Percentiles rank a stretch among this genome's conserved stretches.
These are phyloP conservation scores for Moesziomyces sp. DNA, from an alignment of 1,284 basidiomycete genomes.

Conservation along the genomic window DNA sequence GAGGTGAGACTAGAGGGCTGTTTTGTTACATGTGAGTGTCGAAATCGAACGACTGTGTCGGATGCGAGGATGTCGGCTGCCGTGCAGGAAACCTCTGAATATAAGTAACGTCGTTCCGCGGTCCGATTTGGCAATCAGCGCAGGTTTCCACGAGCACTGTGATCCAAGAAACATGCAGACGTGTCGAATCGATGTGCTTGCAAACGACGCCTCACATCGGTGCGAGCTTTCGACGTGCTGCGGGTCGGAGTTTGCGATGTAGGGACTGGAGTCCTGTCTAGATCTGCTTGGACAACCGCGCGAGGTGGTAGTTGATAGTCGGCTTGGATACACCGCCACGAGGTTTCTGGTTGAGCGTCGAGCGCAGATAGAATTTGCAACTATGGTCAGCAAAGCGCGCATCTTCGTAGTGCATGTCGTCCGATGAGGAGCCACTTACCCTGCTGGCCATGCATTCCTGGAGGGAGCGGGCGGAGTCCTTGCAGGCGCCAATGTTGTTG, in stretches of 20 bases:
- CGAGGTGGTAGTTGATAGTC: conserved; percentile 67
- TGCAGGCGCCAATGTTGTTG: conserved; percentile 75
- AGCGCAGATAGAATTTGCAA: not conserved
- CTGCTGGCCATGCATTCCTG: conserved; percentile 87
- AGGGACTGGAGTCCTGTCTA: conserved; percentile 5
- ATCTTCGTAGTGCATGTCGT: no score
- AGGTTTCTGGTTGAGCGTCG: conserved; percentile 18
- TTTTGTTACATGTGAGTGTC: conserved; percentile 8
- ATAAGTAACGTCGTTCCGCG: no score
- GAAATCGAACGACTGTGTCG: no score
- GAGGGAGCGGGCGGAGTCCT: conserved; percentile 75
- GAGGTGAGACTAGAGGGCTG: conserved; percentile 1
- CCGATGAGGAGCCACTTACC: conserved; percentile 71
- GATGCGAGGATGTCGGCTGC: no score
- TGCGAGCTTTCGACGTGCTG: not conserved
- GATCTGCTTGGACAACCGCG: conserved; percentile 61
- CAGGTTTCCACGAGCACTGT: no score
- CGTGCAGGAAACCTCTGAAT: no score
- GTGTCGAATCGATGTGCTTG: not conserved
- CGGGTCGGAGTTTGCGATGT: not conserved
- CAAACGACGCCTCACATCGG: not conserved
- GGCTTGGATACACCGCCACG: conserved; percentile 51
- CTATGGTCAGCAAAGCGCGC: not conserved
- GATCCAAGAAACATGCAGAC: not conserved
- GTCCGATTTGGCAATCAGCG: no score